Conservation (phyloP, 2,329 filamentous ascomycete genomes). For the Exserohilum turcica region DNA sequence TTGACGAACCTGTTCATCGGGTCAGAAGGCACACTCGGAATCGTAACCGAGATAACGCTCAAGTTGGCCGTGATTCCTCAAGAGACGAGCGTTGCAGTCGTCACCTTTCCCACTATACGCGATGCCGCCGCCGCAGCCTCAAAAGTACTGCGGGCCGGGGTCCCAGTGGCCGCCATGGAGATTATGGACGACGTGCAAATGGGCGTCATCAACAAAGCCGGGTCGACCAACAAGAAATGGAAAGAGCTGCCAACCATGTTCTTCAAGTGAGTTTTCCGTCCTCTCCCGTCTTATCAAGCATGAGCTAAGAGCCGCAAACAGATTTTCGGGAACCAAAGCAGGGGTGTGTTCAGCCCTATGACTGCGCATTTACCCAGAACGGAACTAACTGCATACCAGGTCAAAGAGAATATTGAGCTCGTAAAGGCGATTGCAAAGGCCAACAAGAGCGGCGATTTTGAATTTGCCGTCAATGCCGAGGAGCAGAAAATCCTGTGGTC, state of each 20-base stretch:
- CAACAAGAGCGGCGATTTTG: slow-evolving; percentile 62
- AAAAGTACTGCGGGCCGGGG: slow-evolving; percentile 73
- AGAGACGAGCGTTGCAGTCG: slow-evolving; percentile 77
- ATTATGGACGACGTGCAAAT: slow-evolving; percentile 91
- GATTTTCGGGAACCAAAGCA: slow-evolving; percentile 74
- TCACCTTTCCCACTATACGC: slow-evolving; percentile 76
- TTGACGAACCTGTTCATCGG: slow-evolving; percentile 80
- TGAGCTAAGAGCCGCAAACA: slow-evolving; percentile 34
- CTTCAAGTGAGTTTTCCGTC: slow-evolving; percentile 65
- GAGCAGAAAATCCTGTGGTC: slow-evolving; percentile 65
- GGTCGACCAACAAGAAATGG: slow-evolving; percentile 73
- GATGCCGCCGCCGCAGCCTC: slow-evolving; percentile 76
- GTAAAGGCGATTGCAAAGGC: slow-evolving; percentile 70
- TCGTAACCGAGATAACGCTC: slow-evolving; percentile 82
- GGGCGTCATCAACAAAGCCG: slow-evolving; percentile 77
- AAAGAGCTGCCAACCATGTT: slow-evolving; percentile 78
- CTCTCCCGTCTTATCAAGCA: slow-evolving; percentile 4
- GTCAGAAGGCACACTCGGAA: slow-evolving; percentile 78
- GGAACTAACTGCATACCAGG: slow-evolving; percentile 49
- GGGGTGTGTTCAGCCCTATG: slow-evolving; percentile 50
- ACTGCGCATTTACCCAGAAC: slow-evolving; percentile 22
- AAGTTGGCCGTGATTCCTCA: slow-evolving; percentile 79
- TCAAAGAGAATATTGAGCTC: slow-evolving; percentile 74
- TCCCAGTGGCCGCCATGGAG: slow-evolving; percentile 79
- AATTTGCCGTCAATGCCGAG: slow-evolving; percentile 60